Conservation (phyloP, 768 basidiomycete genomes). For the Amanita brunnescens region DNA sequence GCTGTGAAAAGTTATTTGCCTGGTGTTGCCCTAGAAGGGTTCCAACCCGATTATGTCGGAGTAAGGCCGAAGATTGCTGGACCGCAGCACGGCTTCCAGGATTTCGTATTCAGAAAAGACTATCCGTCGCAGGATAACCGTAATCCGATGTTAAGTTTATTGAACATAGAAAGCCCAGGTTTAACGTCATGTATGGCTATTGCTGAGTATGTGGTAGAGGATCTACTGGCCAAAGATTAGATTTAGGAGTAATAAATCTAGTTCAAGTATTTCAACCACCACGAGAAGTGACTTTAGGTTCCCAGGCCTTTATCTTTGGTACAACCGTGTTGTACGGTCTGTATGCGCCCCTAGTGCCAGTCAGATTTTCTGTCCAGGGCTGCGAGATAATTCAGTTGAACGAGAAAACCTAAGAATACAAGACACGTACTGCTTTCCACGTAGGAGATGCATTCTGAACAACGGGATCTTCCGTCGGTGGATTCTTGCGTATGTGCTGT, state of each 20-base stretch:
- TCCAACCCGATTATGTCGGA: slow-evolving; percentile 79
- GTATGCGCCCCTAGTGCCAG: slow-evolving; percentile 88
- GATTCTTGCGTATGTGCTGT: slow-evolving; percentile 76
- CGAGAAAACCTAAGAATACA: not conserved
- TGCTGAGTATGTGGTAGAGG: slow-evolving; percentile 71
- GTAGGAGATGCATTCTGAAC: slow-evolving; percentile 61
- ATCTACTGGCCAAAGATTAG: slow-evolving; percentile 29
- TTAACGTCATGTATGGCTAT: slow-evolving; percentile 83
- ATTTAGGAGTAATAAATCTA: not conserved
- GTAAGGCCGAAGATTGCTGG: slow-evolving; percentile 82
- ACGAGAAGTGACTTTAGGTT: slow-evolving; percentile 59
- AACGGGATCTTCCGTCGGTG: slow-evolving; percentile 68
- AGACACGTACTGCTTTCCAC: slow-evolving; percentile 70
- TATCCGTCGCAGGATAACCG: slow-evolving; percentile 31
- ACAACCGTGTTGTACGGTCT: slow-evolving; percentile 80
- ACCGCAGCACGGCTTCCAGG: slow-evolving; percentile 69
- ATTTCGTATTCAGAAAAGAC: slow-evolving; percentile 70
- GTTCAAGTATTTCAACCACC: slow-evolving; percentile 13
- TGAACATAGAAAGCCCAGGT: slow-evolving; percentile 92
- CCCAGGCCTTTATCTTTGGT: slow-evolving; percentile 80
- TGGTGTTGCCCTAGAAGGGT: slow-evolving; percentile 43
- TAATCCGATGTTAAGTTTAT: slow-evolving; percentile 65
- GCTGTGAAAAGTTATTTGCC: slow-evolving; percentile 75
- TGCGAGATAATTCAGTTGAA: slow-evolving; percentile 20
- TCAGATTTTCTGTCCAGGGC: slow-evolving; percentile 85